Evolutionary conservation across 1,139 yeast genomes (phyloP), one percentile per base, ranked within the genome.

Genomic region (Nakaseomyces bracarensis): DNA sequence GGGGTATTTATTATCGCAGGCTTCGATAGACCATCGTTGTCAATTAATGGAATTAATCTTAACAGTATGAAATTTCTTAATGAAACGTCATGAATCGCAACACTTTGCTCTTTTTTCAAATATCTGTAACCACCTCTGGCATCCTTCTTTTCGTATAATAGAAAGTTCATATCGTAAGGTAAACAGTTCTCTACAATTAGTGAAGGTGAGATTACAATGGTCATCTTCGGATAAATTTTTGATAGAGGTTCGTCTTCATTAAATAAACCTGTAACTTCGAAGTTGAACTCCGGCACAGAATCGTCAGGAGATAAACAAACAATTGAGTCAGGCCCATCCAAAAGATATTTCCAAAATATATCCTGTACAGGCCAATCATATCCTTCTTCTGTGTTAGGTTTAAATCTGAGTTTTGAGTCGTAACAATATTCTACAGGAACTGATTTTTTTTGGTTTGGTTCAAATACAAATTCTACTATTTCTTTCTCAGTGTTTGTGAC

Each of bases 161-260:
- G 69, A 61, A 82, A 87, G 18, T 75, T 70, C 41, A 89, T 66
- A 52, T 86, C 95, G 57, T 74, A 84, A 0, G 99, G 98, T 40
- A 93, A 63, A 44, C 86, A 66, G 53, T 93, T 93, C 52, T 83
- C 89, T 48, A 93, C 71, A 52, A 84, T 86, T 30, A 93, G 65
- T 0, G 98, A 97, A 0, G 98, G 89, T 0, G 94, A 79, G 18
- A 93, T 66, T 1, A 80, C 74, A 31, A 91, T 64, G 9, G 70
- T 75, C 85, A 91, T 74, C 54, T 85, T 94, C 0, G 98, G 98
- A 53, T 86, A 93, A 0, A 83, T 73, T 47, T 72, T 71, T 0
- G 85, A 74, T 33, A 87, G 67, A 0, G 87, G 91, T 48, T 83
- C 91, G 14, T 71, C 68, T 23, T 64, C 59, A 52, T 82, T 78